Evolutionary conservation across 2,329 filamentous ascomycete species (phyloP).

Genomic region (Fusarium penzigii): DNA sequence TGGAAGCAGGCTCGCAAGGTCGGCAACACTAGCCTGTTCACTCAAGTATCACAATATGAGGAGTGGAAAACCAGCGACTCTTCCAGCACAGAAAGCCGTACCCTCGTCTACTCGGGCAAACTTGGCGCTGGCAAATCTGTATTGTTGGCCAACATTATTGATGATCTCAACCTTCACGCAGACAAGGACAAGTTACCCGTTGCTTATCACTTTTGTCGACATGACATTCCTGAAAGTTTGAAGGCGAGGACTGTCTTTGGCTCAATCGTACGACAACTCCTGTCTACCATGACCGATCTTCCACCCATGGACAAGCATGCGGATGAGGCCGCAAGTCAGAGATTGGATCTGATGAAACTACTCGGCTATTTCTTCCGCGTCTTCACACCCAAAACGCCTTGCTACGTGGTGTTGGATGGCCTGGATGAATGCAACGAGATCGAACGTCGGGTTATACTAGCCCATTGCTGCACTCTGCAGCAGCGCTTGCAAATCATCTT

Average conservation of each 20-base stretch:
- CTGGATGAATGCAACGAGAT: constrained; percentile 15
- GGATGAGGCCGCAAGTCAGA: background rate
- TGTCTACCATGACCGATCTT: constrained; percentile 9
- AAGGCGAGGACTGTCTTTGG: constrained; percentile 33
- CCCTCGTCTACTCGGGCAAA: constrained; percentile 40
- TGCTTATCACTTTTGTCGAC: constrained; percentile 37
- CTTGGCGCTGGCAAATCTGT: constrained; percentile 49
- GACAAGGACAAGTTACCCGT: constrained; percentile 1
- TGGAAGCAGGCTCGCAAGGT: constrained; percentile 45
- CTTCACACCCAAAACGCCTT: background rate
- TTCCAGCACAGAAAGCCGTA: constrained; percentile 7
- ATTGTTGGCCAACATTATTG: constrained; percentile 44
- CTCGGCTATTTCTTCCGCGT: background rate
- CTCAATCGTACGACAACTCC: constrained; percentile 38
- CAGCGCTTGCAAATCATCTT: background rate
- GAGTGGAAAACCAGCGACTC: constrained; percentile 15
- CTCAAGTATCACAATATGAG: constrained; percentile 7
- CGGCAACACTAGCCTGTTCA: constrained; percentile 36
- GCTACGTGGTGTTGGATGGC: constrained; percentile 15
- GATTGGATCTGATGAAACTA: background rate
- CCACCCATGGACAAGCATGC: background rate
- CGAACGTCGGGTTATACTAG: background rate
- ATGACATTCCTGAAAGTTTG: constrained; percentile 33
- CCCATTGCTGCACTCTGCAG: too few species aligned
- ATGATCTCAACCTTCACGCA: constrained; percentile 33